Evolutionary conservation across 768 basidiomycete genomes (phyloP).

Genomic region (Hygrophoropsis aurantiaca): DNA sequence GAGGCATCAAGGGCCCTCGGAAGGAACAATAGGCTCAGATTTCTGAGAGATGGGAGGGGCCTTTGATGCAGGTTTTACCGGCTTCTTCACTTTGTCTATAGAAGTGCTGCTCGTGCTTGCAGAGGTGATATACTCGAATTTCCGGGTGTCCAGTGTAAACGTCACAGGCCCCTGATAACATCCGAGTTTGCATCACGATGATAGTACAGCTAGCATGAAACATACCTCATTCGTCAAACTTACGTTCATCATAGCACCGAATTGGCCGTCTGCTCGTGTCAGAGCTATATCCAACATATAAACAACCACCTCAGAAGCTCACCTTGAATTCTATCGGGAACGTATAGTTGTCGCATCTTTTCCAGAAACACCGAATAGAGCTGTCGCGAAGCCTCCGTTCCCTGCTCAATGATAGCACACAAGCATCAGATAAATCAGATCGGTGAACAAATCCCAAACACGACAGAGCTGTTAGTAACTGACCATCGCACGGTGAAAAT

Average conservation of each 20-base stretch:
- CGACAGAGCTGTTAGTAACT: slow-evolving; percentile 15
- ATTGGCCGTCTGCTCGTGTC: slow-evolving; percentile 69
- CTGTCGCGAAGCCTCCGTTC: slow-evolving; percentile 61
- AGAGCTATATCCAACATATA: not conserved
- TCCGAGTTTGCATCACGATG: not conserved
- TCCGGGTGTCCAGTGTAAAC: slow-evolving; percentile 80
- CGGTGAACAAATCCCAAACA: not conserved
- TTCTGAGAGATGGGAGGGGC: too few species aligned
- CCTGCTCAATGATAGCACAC: slow-evolving; percentile 42
- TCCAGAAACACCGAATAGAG: slow-evolving; percentile 76
- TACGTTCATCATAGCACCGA: slow-evolving; percentile 97
- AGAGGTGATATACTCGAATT: slow-evolving; percentile 61
- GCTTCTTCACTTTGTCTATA: slow-evolving; percentile 4
- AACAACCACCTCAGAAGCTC: slow-evolving; percentile 11
- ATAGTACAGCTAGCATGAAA: slow-evolving; percentile 3
- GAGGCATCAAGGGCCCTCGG: too few species aligned
- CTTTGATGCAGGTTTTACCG: too few species aligned
- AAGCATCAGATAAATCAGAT: not conserved
- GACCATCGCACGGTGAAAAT: slow-evolving; percentile 94
- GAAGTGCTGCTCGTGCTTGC: slow-evolving; percentile 1
- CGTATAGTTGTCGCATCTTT: slow-evolving; percentile 63
- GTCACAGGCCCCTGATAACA: slow-evolving; percentile 73
- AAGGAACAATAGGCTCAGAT: too few species aligned
- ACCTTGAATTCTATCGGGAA: slow-evolving; percentile 81
- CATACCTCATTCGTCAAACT: slow-evolving; percentile 82